Percentiles rank a stretch among this genome's conserved stretches.
These are phyloP conservation scores for Fusarium ramigenum DNA, from an alignment of 2,329 filamentous ascomycete genomes.

Conservation along the genomic window DNA sequence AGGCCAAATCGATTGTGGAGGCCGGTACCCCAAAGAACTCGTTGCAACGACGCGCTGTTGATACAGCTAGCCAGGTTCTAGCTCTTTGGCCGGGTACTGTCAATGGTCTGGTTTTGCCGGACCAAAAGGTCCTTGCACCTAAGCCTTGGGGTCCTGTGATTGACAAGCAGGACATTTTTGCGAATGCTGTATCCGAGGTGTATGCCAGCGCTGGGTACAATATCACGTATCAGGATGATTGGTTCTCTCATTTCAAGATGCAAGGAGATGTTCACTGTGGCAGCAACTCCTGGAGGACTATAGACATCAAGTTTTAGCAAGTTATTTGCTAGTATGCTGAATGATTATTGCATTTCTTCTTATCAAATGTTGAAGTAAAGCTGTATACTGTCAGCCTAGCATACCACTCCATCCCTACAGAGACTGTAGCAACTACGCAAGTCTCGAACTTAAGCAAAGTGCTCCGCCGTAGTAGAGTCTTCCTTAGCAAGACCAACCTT, in stretches of 20 bases:
- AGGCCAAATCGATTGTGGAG: conserved; percentile 23
- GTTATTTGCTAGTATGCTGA: not conserved
- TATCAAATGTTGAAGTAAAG: no score
- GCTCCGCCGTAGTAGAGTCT: not conserved
- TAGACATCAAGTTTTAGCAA: not conserved
- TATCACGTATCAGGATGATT: conserved; percentile 43
- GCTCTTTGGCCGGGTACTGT: conserved; percentile 29
- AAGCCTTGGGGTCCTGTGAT: conserved; percentile 44
- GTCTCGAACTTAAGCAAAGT: not conserved
- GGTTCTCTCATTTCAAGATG: conserved; percentile 36
- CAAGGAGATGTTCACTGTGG: conserved; percentile 44
- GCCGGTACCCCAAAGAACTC: not conserved
- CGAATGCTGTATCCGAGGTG: conserved; percentile 22
- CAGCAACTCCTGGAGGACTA: conserved; percentile 20
- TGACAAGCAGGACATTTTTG: conserved; percentile 40
- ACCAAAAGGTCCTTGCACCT: conserved; percentile 23
- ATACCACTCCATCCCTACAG: not conserved
- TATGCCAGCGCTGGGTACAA: conserved; percentile 37
- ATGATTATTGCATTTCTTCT: not conserved
- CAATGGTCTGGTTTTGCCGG: conserved; percentile 37
- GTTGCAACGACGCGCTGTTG: not conserved
- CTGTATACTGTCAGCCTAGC: not conserved
- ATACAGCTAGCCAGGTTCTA: not conserved
- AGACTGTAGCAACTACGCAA: not conserved
- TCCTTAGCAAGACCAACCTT: not conserved